Base-by-base conservation (phyloP, 2,329 filamentous ascomycete genomes). In the Cladophialophora chaetospira region DNA sequence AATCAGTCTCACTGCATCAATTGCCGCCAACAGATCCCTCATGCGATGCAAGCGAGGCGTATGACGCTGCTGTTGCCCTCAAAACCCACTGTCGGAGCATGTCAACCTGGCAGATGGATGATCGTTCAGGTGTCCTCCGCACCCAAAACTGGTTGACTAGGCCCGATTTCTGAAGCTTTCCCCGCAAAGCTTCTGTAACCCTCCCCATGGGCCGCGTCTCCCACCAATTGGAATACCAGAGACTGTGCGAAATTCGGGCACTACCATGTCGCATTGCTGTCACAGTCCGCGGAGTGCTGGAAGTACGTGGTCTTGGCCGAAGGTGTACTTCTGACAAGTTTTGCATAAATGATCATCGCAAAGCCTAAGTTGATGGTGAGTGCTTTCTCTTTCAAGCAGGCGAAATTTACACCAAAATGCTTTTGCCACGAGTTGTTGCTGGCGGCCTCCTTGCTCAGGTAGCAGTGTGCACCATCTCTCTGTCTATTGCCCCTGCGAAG, bases 401-500 rank as follows among this genome's bases (percentile, higher is more conserved):
- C 26, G 21, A 10, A 15, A 11, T 40, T 6, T 31, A 36, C 11
- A n/a, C 28, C 38, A 53, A 36, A 17, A 53, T 53, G 50, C 15
- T 53, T n/a, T 15, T 36, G 28, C 19, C 28, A 21, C 17, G 31
- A 8, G 28, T 53, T 5, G 8, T 44, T 26, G 40, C 40, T 13
- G 40, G 21, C 19, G 5, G 25, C 10, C 45, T 57, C 25, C 31
- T 60, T 11, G 17, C 33, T 25, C 25, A 46, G 29, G n/a, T 45
- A 25, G 54, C 45, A 33, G n/a, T 15, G 8, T 54, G 44, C 19
- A 45, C 56, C 11, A 53, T 62, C 31, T 25, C 51, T 9, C 26
- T 62, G 44, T 59, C 55, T 19, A 10, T 53, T 23, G 31, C 49
- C 5, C 47, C 60, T 13, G 59, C 60, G 11, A 19, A 43, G 9